phyloP scores from a whole-genome alignment of 108 stramenopile species.

The Fragilaria crotonensis region DNA sequence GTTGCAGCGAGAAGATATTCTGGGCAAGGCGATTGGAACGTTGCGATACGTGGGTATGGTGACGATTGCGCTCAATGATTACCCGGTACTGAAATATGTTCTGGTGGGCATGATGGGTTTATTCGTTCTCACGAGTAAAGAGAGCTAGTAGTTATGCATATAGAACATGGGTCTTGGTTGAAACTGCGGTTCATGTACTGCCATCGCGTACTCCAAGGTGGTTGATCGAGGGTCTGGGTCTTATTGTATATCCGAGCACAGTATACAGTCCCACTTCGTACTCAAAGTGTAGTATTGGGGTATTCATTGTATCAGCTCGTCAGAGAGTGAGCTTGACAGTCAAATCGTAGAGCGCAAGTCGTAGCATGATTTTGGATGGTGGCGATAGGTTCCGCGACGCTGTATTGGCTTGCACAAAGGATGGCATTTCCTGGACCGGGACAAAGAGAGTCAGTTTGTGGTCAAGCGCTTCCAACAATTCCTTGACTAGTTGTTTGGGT shows the following conservation, averaged over 20 bases:
- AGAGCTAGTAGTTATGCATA: slow-evolving; percentile 58
- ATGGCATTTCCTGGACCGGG: not conserved
- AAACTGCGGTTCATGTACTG: not conserved
- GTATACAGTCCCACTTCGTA: not conserved
- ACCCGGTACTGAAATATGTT: slow-evolving; percentile 97
- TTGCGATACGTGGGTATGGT: slow-evolving; percentile 98
- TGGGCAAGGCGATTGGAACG: slow-evolving; percentile 93
- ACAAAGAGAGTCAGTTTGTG: not conserved
- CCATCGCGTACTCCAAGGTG: not conserved
- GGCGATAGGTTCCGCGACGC: not conserved
- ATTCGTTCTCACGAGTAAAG: slow-evolving; percentile 97
- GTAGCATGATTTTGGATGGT: not conserved
- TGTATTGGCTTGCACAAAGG: not conserved
- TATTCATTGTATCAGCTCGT: not conserved
- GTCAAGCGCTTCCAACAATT: not conserved
- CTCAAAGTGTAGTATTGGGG: not conserved
- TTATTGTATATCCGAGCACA: not conserved
- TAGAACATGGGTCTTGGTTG: not conserved
- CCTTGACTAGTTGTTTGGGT: not conserved
- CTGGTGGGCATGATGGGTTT: slow-evolving; percentile 98
- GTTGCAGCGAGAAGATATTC: slow-evolving; percentile 95
- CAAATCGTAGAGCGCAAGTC: not conserved
- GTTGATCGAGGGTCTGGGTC: not conserved
- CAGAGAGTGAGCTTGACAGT: not conserved
- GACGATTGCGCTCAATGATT: slow-evolving; percentile 99